These are phyloP conservation scores for Leccinum subgranulosum DNA, from an alignment of 768 basidiomycete species.

Conservation along the genomic window DNA sequence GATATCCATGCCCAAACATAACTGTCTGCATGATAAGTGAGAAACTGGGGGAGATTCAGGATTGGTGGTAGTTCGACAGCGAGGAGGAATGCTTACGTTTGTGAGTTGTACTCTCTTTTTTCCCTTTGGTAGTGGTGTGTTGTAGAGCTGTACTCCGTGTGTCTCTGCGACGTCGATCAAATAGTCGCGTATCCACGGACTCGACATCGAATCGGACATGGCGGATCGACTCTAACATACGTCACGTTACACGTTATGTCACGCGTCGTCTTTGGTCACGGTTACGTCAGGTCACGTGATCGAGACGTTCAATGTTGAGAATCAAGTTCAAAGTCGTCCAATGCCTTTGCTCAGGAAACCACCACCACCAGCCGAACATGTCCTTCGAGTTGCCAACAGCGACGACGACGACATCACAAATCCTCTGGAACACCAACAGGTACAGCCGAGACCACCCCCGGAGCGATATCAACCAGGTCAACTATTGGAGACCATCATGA, in stretches of 20 bases:
- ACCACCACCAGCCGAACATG: slow-evolving; percentile 9
- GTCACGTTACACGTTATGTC: slow-evolving; percentile 16
- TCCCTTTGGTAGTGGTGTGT: slow-evolving; percentile 24
- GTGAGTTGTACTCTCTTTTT: slow-evolving; percentile 57
- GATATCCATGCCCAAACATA: slow-evolving; percentile 65
- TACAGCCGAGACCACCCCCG: slow-evolving; percentile 9
- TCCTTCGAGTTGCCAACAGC: neutral
- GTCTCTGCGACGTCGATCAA: slow-evolving; percentile 48
- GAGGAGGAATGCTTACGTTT: slow-evolving; percentile 39
- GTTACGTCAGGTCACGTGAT: slow-evolving; percentile 24
- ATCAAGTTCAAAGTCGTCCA: neutral
- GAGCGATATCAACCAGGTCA: slow-evolving; percentile 61
- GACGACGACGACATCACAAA: slow-evolving; percentile 6
- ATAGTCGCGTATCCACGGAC: slow-evolving; percentile 58
- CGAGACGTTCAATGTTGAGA: neutral
- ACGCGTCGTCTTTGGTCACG: slow-evolving; percentile 20
- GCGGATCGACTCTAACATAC: neutral
- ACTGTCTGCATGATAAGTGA: slow-evolving; percentile 46
- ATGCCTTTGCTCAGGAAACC: slow-evolving; percentile 22
- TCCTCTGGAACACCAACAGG: slow-evolving; percentile 1
- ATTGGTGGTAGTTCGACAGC: neutral
- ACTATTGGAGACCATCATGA: slow-evolving; percentile 56
- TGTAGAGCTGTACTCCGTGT: slow-evolving; percentile 44
- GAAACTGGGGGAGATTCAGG: slow-evolving; percentile 42
- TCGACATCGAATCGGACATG: slow-evolving; percentile 38